phyloP scores from a whole-genome alignment of 2,329 filamentous ascomycete species.

The Celoporthe dispersa region DNA sequence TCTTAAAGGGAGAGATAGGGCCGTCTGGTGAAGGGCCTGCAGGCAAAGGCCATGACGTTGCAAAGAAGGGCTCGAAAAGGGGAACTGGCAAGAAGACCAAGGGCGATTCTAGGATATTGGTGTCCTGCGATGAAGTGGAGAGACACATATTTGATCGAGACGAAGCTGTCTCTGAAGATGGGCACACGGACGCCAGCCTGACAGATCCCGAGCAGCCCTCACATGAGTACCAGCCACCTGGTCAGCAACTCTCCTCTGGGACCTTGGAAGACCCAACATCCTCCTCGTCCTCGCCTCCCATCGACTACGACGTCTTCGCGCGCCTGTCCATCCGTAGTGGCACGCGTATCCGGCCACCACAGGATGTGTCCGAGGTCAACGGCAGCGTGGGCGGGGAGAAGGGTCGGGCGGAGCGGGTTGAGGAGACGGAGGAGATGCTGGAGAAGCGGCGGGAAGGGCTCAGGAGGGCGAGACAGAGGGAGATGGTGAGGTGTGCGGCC shows the following conservation, averaged over 20 bases:
- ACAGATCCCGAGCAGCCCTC: neutral
- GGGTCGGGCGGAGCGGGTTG: constrained; percentile 54
- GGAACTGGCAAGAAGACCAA: constrained; percentile 46
- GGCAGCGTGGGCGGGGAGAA: constrained; percentile 61
- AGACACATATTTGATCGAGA: constrained; percentile 51
- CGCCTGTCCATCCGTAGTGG: constrained; percentile 44
- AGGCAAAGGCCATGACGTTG: neutral
- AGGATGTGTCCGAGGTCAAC: constrained; percentile 54
- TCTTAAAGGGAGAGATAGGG: constrained; percentile 36
- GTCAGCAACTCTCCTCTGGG: constrained; percentile 1
- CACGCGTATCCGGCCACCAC: constrained; percentile 42
- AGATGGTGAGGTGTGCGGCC: constrained; percentile 66
- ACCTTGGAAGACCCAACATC: constrained; percentile 8
- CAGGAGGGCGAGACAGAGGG: constrained; percentile 49
- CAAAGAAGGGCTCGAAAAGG: constrained; percentile 21
- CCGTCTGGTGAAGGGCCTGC: neutral
- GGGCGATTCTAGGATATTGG: constrained; percentile 54
- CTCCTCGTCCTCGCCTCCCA: neutral
- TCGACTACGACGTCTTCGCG: constrained; percentile 34
- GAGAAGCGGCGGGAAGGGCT: constrained; percentile 54
- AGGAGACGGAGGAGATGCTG: constrained; percentile 56
- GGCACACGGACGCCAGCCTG: constrained; percentile 35
- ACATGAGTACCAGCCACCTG: neutral
- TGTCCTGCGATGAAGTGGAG: constrained; percentile 56
- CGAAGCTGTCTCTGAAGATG: constrained; percentile 45